A percentile compares a stretch with the other conserved stretches of the same genome.
phyloP scores from a whole-genome alignment of 1,139 yeast species.

The Waltiozyma sp. region DNA sequence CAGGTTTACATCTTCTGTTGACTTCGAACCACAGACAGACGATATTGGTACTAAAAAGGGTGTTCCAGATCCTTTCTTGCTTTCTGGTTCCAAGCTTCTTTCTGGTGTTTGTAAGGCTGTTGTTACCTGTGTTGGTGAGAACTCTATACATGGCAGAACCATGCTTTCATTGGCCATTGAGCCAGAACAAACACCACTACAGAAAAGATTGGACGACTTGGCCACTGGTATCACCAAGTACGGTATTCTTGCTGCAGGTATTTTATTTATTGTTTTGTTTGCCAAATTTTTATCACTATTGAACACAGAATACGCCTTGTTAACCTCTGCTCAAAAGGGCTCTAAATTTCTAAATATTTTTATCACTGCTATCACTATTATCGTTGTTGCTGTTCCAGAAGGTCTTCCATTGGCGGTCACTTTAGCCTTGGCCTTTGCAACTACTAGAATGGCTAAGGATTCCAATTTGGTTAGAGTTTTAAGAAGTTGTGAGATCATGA shows the following conservation, averaged over 20 bases:
- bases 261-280: conserved; percentile 69
- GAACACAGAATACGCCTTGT: conserved; percentile 35
- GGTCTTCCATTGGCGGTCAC: conserved; percentile 96
- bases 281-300: conserved; percentile 65
- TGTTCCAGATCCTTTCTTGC: conserved; percentile 64
- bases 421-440: conserved; percentile 91
- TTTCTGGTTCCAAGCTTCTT: conserved; percentile 82
- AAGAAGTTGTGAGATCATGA: conserved; percentile 96
- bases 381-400: conserved; percentile 97
- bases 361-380: conserved; percentile 82
- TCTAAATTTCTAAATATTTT: conserved; percentile 73
- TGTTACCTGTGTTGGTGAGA: conserved; percentile 81
- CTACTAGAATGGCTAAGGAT: conserved; percentile 95
- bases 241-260: conserved; percentile 75
- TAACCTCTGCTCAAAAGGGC: conserved; percentile 67
- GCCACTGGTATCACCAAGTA: conserved; percentile 93
- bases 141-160: conserved; percentile 87
- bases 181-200: conserved; percentile 81
- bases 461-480: conserved; percentile 92
- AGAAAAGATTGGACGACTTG: conserved; percentile 64
- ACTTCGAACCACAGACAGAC: conserved; percentile 22
- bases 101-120: conserved; percentile 82
- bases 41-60: conserved; percentile 36
- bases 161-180: conserved; percentile 70
- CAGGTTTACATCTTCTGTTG: conserved; percentile 13